These are phyloP conservation scores for Calendula officinalis DNA, from an alignment of 129 eudicot genomes.

Conservation along the genomic window DNA sequence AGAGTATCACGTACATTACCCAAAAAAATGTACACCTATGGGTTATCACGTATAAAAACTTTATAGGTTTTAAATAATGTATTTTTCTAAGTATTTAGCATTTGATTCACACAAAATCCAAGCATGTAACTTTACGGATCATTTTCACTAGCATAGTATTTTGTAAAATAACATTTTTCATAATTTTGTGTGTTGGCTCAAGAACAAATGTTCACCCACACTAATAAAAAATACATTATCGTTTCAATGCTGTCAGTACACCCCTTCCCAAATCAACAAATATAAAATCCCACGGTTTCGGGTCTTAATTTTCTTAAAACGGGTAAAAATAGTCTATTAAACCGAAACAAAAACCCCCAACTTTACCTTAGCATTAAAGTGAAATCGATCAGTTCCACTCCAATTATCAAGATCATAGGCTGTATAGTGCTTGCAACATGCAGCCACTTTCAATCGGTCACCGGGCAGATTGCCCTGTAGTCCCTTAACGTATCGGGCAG, in stretches of 20 bases:
- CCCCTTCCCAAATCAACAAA: background rate
- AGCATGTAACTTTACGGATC: no score
- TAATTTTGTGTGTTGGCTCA: background rate
- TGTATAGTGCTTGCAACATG: conserved; percentile 80
- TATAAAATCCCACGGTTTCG: background rate
- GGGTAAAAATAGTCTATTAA: background rate
- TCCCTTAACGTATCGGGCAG: conserved; percentile 68
- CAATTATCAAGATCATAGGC: conserved; percentile 93
- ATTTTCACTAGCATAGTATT: background rate
- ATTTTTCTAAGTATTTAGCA: no score
- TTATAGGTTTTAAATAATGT: no score
- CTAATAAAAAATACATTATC: background rate
- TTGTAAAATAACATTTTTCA: background rate
- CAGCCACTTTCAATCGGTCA: conserved; percentile 77
- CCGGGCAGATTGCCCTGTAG: conserved; percentile 64
- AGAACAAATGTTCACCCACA: background rate
- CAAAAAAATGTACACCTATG: no score
- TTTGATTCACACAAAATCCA: no score
- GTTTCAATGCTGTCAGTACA: conserved; percentile 7
- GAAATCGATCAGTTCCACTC: conserved; percentile 78
- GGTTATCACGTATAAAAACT: background rate
- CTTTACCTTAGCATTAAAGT: conserved; percentile 72
- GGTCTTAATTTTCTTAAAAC: background rate
- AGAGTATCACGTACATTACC: no score
- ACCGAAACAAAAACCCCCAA: background rate